Percentiles rank a stretch among this genome's conserved stretches.
Evolutionary conservation across 805 yeast genomes (phyloP).

Genomic region (Pichia phayaonensis): DNA sequence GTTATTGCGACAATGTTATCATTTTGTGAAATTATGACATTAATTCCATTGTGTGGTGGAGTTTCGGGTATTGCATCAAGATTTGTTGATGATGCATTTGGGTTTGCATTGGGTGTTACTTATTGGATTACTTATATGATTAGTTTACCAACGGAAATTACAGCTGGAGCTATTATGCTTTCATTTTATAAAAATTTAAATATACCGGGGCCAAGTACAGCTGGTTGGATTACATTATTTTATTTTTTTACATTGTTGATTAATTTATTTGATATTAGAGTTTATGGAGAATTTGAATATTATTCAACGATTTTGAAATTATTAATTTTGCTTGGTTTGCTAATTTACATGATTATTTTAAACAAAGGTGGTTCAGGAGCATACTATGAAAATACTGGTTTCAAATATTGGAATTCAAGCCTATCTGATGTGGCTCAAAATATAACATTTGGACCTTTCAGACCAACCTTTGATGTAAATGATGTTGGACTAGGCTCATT

Average conservation of each 20-base stretch:
- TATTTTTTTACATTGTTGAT: conserved; percentile 38
- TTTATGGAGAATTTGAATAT: conserved; percentile 71
- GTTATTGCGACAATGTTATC: conserved; percentile 65
- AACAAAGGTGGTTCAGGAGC: conserved; percentile 51
- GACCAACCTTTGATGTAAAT: conserved; percentile 62
- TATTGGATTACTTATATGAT: conserved; percentile 68
- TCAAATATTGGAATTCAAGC: conserved; percentile 56
- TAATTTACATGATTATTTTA: conserved; percentile 56
- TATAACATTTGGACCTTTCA: conserved; percentile 60
- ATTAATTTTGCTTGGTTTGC: conserved; percentile 41
- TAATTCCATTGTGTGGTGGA: conserved; percentile 73
- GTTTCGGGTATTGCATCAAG: conserved; percentile 68
- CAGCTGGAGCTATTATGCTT: conserved; percentile 72
- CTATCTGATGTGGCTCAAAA: conserved; percentile 40
- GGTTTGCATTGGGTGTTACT: conserved; percentile 64
- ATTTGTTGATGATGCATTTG: conserved; percentile 72
- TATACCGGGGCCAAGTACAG: conserved; percentile 45
- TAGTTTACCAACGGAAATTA: conserved; percentile 72
- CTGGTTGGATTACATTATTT: conserved; percentile 63
- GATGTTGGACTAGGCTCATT: conserved; percentile 50
- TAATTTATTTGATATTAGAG: conserved; percentile 61
- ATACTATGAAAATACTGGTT: conserved; percentile 45
- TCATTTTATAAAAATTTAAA: conserved; percentile 54
- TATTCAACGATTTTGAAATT: conserved; percentile 53
- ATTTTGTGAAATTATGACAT: conserved; percentile 75